Evolutionary conservation across 768 basidiomycete species (phyloP), one percentile per base, ranked within the genome.

Genomic region (Collybia sordida): DNA sequence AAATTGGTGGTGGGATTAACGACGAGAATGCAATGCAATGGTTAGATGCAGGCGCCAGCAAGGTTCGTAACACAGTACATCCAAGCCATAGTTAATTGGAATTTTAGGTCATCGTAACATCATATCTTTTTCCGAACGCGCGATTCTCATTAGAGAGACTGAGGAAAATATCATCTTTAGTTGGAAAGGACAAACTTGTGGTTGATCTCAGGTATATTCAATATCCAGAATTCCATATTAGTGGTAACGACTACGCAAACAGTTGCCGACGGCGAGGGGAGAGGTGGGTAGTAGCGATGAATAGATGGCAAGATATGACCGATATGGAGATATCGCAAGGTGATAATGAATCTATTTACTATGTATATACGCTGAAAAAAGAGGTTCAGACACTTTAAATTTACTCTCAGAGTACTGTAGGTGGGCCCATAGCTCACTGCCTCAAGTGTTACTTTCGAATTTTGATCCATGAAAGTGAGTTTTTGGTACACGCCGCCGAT

Each of bases 281-380:
- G 40, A 83, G 73, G 54, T 99, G 97, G 97, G 75, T 93, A 27
- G 89, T 99, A 11, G 94, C 96, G 9, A 98, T 95, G 94, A 96
- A 98, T 72, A 95, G 93, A 64, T 99, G 97, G 97, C 95, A 96
- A 62, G 87, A 90, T 52, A 78, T 97, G 45, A 98, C 97, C 0
- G 92, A 98, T 59, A 93, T 93, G 86, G 86, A 91, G 60, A 89
- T 99, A 15, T 86, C 78, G 54, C 74, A 85, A 80, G 91, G 94
- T 88, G 46, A 15, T 67, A 52, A 18, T 11, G 11, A 22, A 8
- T 28, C 21, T 21, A 24, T 27, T 6, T 28, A 42, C 39, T 37
- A 18, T 19, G 9, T 25, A 35, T 42, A 4, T 6, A 34, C 18
- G 36, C 38, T 23, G 14, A 49, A 27, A 37, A 45, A 25, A 25